These are phyloP conservation scores for Borealophlyctis nickersoniae DNA, from an alignment of 192 early-diverging fungal genomes.

Conservation along the genomic window DNA sequence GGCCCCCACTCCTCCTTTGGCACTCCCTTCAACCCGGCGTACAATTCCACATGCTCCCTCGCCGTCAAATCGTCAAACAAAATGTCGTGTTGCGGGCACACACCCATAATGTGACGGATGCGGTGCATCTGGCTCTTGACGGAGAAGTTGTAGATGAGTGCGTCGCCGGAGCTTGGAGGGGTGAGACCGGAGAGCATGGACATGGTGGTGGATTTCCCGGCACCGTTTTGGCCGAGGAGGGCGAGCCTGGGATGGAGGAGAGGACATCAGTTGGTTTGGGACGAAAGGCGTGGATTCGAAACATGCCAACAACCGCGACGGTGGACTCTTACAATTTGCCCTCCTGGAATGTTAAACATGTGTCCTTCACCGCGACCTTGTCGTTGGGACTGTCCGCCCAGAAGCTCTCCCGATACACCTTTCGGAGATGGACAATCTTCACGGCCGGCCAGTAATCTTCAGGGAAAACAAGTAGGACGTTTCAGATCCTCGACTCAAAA, in stretches of 20 bases:
- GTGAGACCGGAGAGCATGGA: slow-evolving; percentile 64
- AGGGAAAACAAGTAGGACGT: too few species aligned
- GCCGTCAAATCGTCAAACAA: slow-evolving; percentile 64
- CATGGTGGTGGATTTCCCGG: slow-evolving; percentile 69
- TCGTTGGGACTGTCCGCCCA: not conserved
- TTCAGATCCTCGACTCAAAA: too few species aligned
- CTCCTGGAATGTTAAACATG: not conserved
- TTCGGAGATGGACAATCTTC: slow-evolving; percentile 47
- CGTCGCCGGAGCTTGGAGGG: slow-evolving; percentile 53
- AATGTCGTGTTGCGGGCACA: slow-evolving; percentile 72
- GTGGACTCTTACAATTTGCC: too few species aligned
- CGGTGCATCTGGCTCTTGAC: slow-evolving; percentile 44
- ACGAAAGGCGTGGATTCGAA: too few species aligned
- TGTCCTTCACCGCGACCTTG: slow-evolving; percentile 4
- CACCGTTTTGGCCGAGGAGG: slow-evolving; percentile 65
- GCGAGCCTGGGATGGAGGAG: too few species aligned
- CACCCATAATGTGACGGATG: slow-evolving; percentile 62
- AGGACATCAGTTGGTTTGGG: too few species aligned
- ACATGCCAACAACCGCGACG: too few species aligned
- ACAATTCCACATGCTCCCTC: slow-evolving; percentile 56
- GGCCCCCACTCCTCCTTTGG: slow-evolving; percentile 35
- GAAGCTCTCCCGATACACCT: slow-evolving; percentile 30
- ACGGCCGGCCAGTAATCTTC: slow-evolving; percentile 26
- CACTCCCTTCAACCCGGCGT: slow-evolving; percentile 64
- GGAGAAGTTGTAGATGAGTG: slow-evolving; percentile 52